A percentile compares a stretch with the other conserved stretches of the same genome.
phyloP scores from a whole-genome alignment of 1,284 basidiomycete genomes.

The Volvariella volvacea region DNA sequence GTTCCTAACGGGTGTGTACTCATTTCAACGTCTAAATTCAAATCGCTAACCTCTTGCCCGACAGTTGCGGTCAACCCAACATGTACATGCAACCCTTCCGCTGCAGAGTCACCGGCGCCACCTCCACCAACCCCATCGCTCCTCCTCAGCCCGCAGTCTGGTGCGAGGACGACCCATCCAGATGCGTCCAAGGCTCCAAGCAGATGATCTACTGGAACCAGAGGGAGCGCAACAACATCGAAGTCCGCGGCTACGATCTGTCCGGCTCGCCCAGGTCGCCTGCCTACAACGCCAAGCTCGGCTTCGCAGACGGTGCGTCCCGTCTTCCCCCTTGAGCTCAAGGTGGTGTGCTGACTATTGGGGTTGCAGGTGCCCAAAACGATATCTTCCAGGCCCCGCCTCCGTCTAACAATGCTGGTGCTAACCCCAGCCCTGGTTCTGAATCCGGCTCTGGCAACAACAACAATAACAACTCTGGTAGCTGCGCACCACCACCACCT shows the following conservation, averaged over 20 bases:
- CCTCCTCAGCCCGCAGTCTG: slow-evolving; percentile 32
- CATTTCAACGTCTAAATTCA: background rate
- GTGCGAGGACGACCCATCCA: slow-evolving; percentile 33
- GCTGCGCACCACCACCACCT: no score
- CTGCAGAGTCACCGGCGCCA: slow-evolving; percentile 36
- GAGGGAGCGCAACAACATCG: slow-evolving; percentile 34
- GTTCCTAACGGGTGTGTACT: slow-evolving; percentile 23
- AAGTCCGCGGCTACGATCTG: slow-evolving; percentile 29
- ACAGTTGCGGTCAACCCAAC: slow-evolving; percentile 38
- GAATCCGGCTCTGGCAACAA: no score
- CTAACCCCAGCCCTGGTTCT: no score
- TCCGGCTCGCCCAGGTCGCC: slow-evolving; percentile 31
- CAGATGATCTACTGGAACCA: slow-evolving; percentile 47
- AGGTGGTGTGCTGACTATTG: no score
- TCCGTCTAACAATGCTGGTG: no score
- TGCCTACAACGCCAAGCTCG: slow-evolving; percentile 35
- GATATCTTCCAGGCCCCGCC: no score
- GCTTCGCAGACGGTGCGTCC: slow-evolving; percentile 33
- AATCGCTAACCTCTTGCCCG: slow-evolving; percentile 2
- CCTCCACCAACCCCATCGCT: slow-evolving; percentile 26
- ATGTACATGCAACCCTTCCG: slow-evolving; percentile 36
- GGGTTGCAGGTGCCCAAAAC: slow-evolving; percentile 17
- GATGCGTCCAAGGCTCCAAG: slow-evolving; percentile 35
- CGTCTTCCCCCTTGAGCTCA: no score
- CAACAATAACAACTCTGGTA: no score